phyloP scores from a whole-genome alignment of 495 filamentous ascomycete genomes.

The Amniculicola lignicola region DNA sequence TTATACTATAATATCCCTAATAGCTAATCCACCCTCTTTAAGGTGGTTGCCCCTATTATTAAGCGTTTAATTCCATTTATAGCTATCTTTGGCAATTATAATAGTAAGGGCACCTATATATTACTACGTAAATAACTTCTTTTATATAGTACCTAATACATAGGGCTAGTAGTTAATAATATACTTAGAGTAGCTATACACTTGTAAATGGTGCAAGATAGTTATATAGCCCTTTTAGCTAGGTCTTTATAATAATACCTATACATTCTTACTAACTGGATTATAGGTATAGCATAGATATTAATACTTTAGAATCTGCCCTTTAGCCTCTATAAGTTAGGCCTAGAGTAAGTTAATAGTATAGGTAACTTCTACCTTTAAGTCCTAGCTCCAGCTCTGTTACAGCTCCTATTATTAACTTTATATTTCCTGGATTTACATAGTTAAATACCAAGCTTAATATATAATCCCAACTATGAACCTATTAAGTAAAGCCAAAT shows the following conservation, averaged over 20 bases:
- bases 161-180: no score
- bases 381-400: conserved; percentile 36
- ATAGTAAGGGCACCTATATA: conserved; percentile 40
- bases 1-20: conserved; percentile 41
- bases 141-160: no score
- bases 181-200: no score
- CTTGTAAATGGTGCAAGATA: no score
- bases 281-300: conserved; percentile 14
- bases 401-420: conserved; percentile 40
- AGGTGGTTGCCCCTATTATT: conserved; percentile 44
- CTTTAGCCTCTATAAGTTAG: conserved; percentile 38
- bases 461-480: conserved; percentile 40
- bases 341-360: conserved; percentile 41
- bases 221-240: no score
- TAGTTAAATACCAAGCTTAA: conserved; percentile 37
- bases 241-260: no score
- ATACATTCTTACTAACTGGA: conserved; percentile 4
- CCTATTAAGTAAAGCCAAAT: conserved; percentile 45
- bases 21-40: conserved; percentile 45
- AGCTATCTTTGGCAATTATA: conserved; percentile 44
- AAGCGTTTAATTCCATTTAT: conserved; percentile 42
- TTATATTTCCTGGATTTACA: conserved; percentile 46
- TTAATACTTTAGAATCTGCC: conserved; percentile 15
- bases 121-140: conserved; percentile 37
- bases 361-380: conserved; percentile 46